A percentile compares a stretch with the other conserved stretches of the same genome.
Conservation (phyloP, 306 rosid genomes). For the Lathyrus oleraceus region DNA sequence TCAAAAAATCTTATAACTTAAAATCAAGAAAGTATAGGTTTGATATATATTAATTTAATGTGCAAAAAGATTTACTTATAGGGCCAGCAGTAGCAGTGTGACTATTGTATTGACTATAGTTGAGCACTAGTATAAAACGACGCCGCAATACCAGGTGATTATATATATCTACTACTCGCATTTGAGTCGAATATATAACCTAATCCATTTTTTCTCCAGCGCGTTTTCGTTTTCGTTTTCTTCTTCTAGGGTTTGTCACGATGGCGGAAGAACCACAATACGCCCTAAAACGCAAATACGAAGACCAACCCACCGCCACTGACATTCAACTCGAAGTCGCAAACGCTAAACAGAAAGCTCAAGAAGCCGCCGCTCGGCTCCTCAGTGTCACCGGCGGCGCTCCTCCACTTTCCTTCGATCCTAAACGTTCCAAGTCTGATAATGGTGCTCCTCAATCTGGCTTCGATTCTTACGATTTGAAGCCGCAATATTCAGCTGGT, state of each 20-base stretch:
- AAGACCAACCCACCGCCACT: slow-evolving; percentile 61
- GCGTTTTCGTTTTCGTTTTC: neutral
- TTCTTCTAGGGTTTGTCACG: slow-evolving; percentile 22
- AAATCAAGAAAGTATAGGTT: no score
- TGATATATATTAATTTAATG: no score
- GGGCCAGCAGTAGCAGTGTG: neutral
- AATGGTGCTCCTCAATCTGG: slow-evolving; percentile 59
- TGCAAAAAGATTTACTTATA: no score
- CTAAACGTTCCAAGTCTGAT: slow-evolving; percentile 79
- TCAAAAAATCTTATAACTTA: no score
- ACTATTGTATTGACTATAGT: neutral
- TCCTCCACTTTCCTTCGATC: slow-evolving; percentile 41
- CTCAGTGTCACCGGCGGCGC: slow-evolving; percentile 44
- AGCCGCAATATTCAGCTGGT: slow-evolving; percentile 47
- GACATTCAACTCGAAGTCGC: slow-evolving; percentile 62
- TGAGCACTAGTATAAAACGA: neutral
- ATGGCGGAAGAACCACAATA: slow-evolving; percentile 44
- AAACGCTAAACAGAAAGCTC: slow-evolving; percentile 82
- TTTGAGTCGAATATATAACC: neutral
- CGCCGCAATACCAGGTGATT: neutral
- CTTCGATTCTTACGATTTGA: slow-evolving; percentile 67
- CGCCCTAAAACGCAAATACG: slow-evolving; percentile 79
- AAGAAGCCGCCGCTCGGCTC: slow-evolving; percentile 91
- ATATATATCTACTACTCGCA: neutral
- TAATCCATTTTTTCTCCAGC: neutral